Evolutionary conservation across 805 yeast genomes (phyloP), one percentile per base, ranked within the genome.

Genomic region (Saccharomyces eubayanus): DNA sequence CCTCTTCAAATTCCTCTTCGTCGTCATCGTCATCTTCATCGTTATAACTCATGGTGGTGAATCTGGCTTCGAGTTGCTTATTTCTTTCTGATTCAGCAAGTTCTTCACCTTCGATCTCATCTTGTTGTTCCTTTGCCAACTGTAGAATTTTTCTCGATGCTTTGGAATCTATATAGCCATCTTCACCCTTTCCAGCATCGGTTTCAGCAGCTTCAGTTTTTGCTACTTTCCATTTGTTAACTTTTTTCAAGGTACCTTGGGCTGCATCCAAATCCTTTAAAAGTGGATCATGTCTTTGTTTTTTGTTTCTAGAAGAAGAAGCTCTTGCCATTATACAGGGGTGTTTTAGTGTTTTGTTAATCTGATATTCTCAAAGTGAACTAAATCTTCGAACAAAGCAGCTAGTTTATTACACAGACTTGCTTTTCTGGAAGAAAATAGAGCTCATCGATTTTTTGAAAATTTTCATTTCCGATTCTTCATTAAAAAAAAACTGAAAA

Each of bases 61-160:
- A 59, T 65, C 74, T 62, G 53, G 69, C 58, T 57, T 62, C 53
- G 57, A 64, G 48, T 66, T 67, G 67, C 65, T 62, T 59, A 60
- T 54, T 61, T 56, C 51, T 54, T 64, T 58, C 57, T 61, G 55
- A 63, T 67, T 60, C 60, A 9, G 52, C 62, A 43, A 73, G 73
- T 57, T 82, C 86, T 64, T 88, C 96, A 49, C 76, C 83, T 52
- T 82, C 91, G 21, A 91, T 68, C 66, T 94, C 99, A 47, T 87
- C 90, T 71, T 90, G 97, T 73, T 94, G 99, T 63, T 87, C 92
- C 62, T 80, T 84, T 20, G 99, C 99, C 57, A 94, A 76, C 67
- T 87, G 88, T 60, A 94, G 75, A 69, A 94, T 91, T 72, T 82
- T 89, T 70, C 95, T 78, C 1, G 97, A 88, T 30, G 89, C 74